phyloP scores from a whole-genome alignment of 148 eudicot genomes.

The Nepenthes gracilis region DNA sequence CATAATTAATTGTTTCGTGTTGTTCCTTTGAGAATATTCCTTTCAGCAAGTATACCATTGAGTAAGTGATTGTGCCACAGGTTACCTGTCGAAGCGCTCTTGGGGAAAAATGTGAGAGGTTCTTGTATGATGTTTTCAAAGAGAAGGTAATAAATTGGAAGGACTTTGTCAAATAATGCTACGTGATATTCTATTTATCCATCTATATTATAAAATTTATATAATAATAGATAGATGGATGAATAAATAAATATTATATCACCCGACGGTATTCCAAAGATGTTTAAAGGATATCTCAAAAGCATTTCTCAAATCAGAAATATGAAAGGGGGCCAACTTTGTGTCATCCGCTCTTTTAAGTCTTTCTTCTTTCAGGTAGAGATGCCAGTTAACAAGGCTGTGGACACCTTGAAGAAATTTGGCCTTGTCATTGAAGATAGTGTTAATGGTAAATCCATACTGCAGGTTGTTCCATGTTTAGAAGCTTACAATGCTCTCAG shows the following conservation, averaged over 20 bases:
- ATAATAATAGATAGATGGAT: too few relatives aligned
- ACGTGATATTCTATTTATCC: too few relatives aligned
- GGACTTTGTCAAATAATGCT: too few relatives aligned
- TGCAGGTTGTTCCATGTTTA: background rate
- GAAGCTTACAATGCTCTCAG: background rate
- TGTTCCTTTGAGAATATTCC: background rate
- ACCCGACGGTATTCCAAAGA: too few relatives aligned
- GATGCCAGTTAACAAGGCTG: background rate
- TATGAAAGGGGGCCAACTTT: background rate
- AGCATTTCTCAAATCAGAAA: too few relatives aligned
- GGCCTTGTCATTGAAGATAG: background rate
- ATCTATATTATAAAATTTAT: too few relatives aligned
- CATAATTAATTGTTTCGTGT: too few relatives aligned
- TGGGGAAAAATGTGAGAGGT: constrained; percentile 61
- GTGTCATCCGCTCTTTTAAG: background rate
- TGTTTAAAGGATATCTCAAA: too few relatives aligned
- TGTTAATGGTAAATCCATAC: background rate
- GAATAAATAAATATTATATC: too few relatives aligned
- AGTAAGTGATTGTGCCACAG: constrained; percentile 25
- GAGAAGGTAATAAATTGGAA: constrained; percentile 45
- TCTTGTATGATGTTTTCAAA: constrained; percentile 40
- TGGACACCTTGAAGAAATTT: constrained; percentile 1
- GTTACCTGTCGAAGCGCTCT: constrained; percentile 25
- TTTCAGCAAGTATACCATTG: background rate
- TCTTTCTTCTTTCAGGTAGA: background rate